phyloP scores from a whole-genome alignment of 345 rosid species.

The Euphorbia lathyris region DNA sequence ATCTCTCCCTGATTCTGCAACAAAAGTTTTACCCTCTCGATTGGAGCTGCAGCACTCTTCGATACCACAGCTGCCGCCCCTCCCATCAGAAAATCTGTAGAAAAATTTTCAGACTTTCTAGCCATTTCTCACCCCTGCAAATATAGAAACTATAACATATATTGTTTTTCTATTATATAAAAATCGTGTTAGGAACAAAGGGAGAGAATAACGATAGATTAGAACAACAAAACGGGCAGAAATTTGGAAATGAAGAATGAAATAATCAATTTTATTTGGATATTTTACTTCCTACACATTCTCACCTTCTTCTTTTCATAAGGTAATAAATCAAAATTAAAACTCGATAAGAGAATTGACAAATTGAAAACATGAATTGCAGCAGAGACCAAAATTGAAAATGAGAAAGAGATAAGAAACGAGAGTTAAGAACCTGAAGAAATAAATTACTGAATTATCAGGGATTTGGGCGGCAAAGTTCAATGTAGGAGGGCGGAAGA shows the following conservation, averaged over 20 bases:
- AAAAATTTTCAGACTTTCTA: constrained; percentile 57
- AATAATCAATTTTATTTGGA: not conserved
- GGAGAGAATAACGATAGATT: not conserved
- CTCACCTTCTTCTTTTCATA: no score
- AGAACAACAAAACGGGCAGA: not conserved
- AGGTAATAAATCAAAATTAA: no score
- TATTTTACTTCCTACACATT: not conserved
- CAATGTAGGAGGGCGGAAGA: no score
- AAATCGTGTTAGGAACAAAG: not conserved
- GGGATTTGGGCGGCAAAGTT: constrained; percentile 6
- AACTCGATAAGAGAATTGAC: not conserved
- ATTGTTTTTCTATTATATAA: not conserved
- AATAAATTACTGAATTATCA: not conserved
- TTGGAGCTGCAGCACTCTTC: constrained; percentile 81
- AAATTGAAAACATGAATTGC: not conserved
- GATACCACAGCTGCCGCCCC: constrained; percentile 74
- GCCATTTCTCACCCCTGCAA: constrained; percentile 10
- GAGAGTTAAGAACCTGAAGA: constrained; percentile 3
- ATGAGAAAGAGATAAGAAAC: not conserved
- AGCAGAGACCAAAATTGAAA: not conserved
- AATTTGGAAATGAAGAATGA: not conserved
- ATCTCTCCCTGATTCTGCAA: constrained; percentile 94
- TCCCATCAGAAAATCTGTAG: constrained; percentile 73
- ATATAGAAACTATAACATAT: not conserved
- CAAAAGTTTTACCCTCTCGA: constrained; percentile 91